Evolutionary conservation across 352 stramenopile genomes (phyloP).

Genomic region (Phytophthora rubi): DNA sequence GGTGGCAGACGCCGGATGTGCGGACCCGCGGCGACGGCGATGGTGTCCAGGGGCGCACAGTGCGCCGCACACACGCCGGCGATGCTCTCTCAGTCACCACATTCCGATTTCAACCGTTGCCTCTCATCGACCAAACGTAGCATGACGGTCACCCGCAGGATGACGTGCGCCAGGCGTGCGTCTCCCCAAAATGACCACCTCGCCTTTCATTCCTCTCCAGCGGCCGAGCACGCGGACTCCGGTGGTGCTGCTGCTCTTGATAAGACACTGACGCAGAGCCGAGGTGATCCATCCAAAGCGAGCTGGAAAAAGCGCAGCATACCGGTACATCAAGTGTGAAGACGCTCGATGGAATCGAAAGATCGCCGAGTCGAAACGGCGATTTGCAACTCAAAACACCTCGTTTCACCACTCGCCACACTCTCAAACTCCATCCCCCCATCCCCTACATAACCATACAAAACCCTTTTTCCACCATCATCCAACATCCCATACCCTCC

Average conservation of each 20-base stretch:
- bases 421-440: background rate
- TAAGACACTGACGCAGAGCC: background rate
- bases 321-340: background rate
- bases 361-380: constrained; percentile 1
- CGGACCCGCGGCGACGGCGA: too few relatives aligned
- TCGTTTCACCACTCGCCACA: background rate
- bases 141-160: background rate
- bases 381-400: constrained; percentile 28
- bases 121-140: background rate
- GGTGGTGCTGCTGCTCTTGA: background rate
- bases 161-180: background rate
- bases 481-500: background rate
- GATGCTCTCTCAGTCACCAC: background rate
- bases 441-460: background rate
- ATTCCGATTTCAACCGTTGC: background rate
- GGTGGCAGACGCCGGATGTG: background rate
- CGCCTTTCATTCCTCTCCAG: background rate
- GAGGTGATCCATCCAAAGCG: background rate
- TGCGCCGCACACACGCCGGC: background rate
- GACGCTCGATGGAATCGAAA: background rate
- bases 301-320: background rate
- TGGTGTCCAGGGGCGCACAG: too few relatives aligned
- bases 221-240: background rate
- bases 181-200: background rate
- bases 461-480: background rate